These are phyloP conservation scores for Salvia rosmarinus DNA, from an alignment of 257 asterid species.

Conservation along the genomic window DNA sequence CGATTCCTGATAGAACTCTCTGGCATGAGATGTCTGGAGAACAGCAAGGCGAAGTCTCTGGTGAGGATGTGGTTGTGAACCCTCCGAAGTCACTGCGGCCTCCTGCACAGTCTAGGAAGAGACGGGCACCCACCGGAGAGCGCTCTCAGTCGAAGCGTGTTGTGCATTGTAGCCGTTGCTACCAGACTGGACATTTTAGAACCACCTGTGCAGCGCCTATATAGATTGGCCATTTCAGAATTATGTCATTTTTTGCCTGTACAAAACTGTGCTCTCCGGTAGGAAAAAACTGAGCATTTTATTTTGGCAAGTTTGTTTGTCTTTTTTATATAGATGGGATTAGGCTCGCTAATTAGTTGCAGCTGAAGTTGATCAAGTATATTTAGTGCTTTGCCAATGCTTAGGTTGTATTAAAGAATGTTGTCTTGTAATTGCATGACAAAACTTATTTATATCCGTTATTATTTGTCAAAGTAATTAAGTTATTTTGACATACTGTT, in stretches of 20 bases:
- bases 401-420: neutral
- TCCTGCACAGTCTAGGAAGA: conserved; percentile 56
- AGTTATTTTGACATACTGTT: no score
- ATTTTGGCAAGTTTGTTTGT: neutral
- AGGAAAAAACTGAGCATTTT: neutral
- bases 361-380: neutral
- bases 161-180: conserved; percentile 79
- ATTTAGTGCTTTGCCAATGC: neutral
- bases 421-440: neutral
- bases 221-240: conserved; percentile 29
- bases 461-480: no score
- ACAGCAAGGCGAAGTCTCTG: conserved; percentile 5
- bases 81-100: conserved; percentile 64
- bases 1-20: conserved; percentile 61
- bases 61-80: conserved; percentile 48
- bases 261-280: no score
- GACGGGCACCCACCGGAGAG: conserved; percentile 49
- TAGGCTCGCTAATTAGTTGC: conserved; percentile 12
- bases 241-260: conserved; percentile 12
- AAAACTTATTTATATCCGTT: no score
- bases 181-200: conserved; percentile 79
- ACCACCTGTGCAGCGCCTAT: conserved; percentile 75
- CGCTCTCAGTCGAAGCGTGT: conserved; percentile 50
- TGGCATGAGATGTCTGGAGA: conserved; percentile 57
- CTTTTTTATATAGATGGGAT: neutral